phyloP scores from a whole-genome alignment of 352 stramenopile genomes.

The Pythium vanterpoolii region DNA sequence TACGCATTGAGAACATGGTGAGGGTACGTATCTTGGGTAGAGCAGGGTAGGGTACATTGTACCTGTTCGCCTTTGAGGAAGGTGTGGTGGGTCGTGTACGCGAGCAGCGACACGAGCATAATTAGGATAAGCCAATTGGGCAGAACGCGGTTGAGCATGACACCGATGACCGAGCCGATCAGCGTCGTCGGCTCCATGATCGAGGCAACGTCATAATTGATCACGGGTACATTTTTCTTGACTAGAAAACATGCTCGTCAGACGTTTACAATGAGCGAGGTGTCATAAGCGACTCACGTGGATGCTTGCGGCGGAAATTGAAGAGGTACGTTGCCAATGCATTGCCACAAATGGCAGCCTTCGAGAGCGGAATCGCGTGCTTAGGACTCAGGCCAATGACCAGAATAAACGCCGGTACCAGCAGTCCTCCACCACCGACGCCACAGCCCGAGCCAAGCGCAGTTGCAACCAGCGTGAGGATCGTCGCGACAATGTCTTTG shows the following conservation, averaged over 20 bases:
- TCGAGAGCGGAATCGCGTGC: slow-evolving; percentile 95
- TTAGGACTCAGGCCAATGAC: slow-evolving; percentile 92
- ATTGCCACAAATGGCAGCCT: slow-evolving; percentile 97
- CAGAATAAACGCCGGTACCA: slow-evolving; percentile 97
- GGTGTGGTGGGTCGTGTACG: slow-evolving; percentile 73
- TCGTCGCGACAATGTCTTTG: slow-evolving; percentile 61
- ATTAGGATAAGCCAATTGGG: slow-evolving; percentile 82
- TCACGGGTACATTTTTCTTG: slow-evolving; percentile 89
- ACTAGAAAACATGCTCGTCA: slow-evolving; percentile 19
- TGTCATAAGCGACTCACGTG: slow-evolving; percentile 37
- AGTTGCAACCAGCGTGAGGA: slow-evolving; percentile 77
- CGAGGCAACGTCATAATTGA: slow-evolving; percentile 97
- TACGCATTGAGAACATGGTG: slow-evolving; percentile 21
- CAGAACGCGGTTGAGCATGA: slow-evolving; percentile 83
- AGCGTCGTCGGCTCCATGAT: slow-evolving; percentile 96
- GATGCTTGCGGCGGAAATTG: slow-evolving; percentile 93
- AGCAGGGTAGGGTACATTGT: not conserved
- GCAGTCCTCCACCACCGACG: slow-evolving; percentile 92
- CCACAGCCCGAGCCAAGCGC: slow-evolving; percentile 89
- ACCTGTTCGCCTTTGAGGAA: slow-evolving; percentile 44
- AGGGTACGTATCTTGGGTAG: not conserved
- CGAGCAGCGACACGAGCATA: slow-evolving; percentile 69
- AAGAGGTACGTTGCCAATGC: slow-evolving; percentile 94
- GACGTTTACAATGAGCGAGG: not conserved
- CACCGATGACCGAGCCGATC: slow-evolving; percentile 71